Base-by-base conservation (phyloP, 2,329 filamentous ascomycete species). In the Hymenoscyphus salicellus region DNA sequence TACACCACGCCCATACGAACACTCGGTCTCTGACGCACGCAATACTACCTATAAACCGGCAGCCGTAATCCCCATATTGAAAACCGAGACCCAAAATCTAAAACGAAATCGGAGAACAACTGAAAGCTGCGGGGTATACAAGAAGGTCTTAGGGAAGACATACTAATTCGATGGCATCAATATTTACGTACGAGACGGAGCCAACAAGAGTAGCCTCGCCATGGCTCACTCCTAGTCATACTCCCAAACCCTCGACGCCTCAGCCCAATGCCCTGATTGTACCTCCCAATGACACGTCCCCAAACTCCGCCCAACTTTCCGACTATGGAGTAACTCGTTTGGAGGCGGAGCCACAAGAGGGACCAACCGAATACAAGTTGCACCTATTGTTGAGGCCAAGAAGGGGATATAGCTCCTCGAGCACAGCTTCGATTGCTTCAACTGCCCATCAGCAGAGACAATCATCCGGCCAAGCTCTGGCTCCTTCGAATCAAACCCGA, bases 341-440 rank as follows among this genome's bases (percentile, higher is more conserved):
- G 17, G 89, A 93, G 68, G 89, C 94, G 14, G 95, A 99, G 76
- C 94, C 94, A 5, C 93, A 98, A 75, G 89, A 96, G 68, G 95
- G 95, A 0, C 93, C 95, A 20, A 96, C 92, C 0, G 95, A 99
- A 78, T 99, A 99, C 79, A 99, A 99, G 77, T 80, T 99, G 55
- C 95, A 98, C 78, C 81, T 99, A 5, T 83, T 98, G 6, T 80
- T 97, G 60, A 87, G 93, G 41, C 88, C 90, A 17, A 85, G 94
- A 64, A 85, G 92, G 66, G 86, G 85, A 6, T 96, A 93, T 76
- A 83, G 82, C 41, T 85, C 83, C 36, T 89, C 89, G 75, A 93
- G 87, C 69, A 96, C 92, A 1, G 81, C 81, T 11, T 78, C 78
- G 46, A 76, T 82, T 62, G 78, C 83, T 38, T 72, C 74, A 55